Conservation (phyloP, 2,329 filamentous ascomycete species). For the Stemphylium lycopersici region DNA sequence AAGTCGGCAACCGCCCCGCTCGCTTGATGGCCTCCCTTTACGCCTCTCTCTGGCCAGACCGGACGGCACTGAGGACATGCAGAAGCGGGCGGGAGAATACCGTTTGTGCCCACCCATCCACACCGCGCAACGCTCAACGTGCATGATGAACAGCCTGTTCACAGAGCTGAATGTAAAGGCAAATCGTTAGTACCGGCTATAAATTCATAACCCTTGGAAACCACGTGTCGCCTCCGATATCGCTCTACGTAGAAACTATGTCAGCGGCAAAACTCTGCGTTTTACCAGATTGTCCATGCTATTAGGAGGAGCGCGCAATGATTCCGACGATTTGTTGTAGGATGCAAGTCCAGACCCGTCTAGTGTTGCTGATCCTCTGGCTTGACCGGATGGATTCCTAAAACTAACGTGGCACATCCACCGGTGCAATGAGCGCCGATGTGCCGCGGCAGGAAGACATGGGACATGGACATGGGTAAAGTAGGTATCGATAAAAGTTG, state of each 20-base stretch:
- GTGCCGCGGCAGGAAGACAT: slow-evolving; percentile 3
- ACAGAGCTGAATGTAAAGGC: slow-evolving; percentile 10
- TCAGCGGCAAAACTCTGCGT: slow-evolving; percentile 5
- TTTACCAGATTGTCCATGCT: slow-evolving; percentile 10
- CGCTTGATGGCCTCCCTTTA: slow-evolving; percentile 16
- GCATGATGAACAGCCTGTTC: slow-evolving; percentile 34
- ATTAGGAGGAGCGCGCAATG: slow-evolving; percentile 7
- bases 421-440: slow-evolving; percentile 1
- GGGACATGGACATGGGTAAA: not conserved
- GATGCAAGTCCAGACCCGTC: slow-evolving; percentile 7
- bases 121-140: slow-evolving; percentile 29
- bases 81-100: slow-evolving; percentile 33
- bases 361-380: slow-evolving; percentile 15
- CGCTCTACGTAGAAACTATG: not conserved
- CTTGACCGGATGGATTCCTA: slow-evolving; percentile 10
- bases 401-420: slow-evolving; percentile 11
- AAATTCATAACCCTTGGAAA: not conserved
- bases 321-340: slow-evolving; percentile 6
- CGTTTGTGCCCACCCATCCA: slow-evolving; percentile 23
- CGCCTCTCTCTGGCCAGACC: slow-evolving; percentile 11
- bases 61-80: slow-evolving; percentile 35
- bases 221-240: slow-evolving; percentile 9
- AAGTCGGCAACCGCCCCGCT: slow-evolving; percentile 27
- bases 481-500: not conserved
- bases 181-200: slow-evolving; percentile 1